Evolutionary conservation across 2,329 filamentous ascomycete species (phyloP), one percentile per base, ranked within the genome.

Genomic region (Phyllosticta ampelicida): DNA sequence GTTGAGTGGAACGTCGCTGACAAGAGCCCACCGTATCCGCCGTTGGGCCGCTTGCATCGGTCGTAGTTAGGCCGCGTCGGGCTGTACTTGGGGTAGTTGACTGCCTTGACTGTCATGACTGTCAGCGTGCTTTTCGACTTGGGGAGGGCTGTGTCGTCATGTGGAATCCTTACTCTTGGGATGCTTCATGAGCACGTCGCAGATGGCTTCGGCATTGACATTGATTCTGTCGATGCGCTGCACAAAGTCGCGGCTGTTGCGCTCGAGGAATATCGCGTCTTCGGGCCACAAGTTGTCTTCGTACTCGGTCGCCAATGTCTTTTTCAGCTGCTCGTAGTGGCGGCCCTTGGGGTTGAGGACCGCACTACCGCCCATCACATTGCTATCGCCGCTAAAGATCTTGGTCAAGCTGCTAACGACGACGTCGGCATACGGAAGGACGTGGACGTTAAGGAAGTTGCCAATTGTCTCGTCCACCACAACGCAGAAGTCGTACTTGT

Each of bases 391-490:
- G 58, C 90, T 95, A 75, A 99, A 99, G 56, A 97, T 87, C 72
- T 99, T 99, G 53, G 94, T 97, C 60, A 99, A 78, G 69, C 89
- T 95, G 77, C 89, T 96, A 59, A 96, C 92, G 5, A 97, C 89
- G 16, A 97, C 80, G 72, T 99, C 94, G 60, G 90, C 89, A 68
- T 86, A 87, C 2, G 87, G 89, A 5, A 99, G 80, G 3, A 99
- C 89, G 69, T 97, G 90, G 65, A 96, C 86, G 70, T 99, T 99
- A 68, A 95, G 85, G 70, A 96, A 96, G 59, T 94, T 99, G 65
- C 92, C 92, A 61, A 99, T 89, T 0, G 94, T 97, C 73, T 99
- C 94, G 72, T 99, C 94, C 2, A 99, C 82, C 2, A 97, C 88
- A 11, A 97, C 85, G 20, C 85, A 87, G 70, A 99, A 97, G 67